Evolutionary conservation across 164 flowering plant species (phyloP), one percentile per base, ranked within the genome.

Genomic region (Annona squamosa): DNA sequence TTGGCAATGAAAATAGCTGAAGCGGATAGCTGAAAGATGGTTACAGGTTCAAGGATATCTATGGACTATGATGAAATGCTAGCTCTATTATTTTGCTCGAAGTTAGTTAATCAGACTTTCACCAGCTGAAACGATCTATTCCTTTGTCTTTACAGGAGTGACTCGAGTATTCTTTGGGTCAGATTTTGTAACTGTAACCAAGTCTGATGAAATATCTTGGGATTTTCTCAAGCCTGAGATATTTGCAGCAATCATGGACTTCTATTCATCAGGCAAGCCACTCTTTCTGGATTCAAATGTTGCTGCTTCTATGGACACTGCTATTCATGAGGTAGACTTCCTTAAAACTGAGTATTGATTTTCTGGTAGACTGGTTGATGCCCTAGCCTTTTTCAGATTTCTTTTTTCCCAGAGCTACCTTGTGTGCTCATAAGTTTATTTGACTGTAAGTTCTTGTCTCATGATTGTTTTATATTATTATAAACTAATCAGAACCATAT

Each of bases 241-340:
- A 62, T 92, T 95, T 87, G 98, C 99, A 3, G 97, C 92, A 48
- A 88, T 92, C 69, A 92, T 95, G 99, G 98, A 95, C 69, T 92
- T 92, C 77, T 92, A 91, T 74, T 82, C 98, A 46, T 91, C 97
- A 48, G 93, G 98, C 41, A 81, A 90, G 72, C 94, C 98, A 59
- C 76, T 92, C 69, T 88, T 92, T 83, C 84, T 95, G 4, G 98
- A 92, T 73, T 77, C 95, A 17, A 68, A 76, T 75, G 74, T 83
- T 69, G 85, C 92, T 3, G 83, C 98, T 70, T 80, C 97, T 63
- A 88, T 71, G 89, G 96, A 92, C 86, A 95, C 96, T 17, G 96
- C 97, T 63, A 94, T 94, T 67, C 84, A 84, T 69, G 99, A 92
- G 76, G 97, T 89, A 86, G 71, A 42, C 64, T 75, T 71, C 2